Base-by-base conservation (phyloP, 306 rosid genomes). In the Biancaea sappan region DNA sequence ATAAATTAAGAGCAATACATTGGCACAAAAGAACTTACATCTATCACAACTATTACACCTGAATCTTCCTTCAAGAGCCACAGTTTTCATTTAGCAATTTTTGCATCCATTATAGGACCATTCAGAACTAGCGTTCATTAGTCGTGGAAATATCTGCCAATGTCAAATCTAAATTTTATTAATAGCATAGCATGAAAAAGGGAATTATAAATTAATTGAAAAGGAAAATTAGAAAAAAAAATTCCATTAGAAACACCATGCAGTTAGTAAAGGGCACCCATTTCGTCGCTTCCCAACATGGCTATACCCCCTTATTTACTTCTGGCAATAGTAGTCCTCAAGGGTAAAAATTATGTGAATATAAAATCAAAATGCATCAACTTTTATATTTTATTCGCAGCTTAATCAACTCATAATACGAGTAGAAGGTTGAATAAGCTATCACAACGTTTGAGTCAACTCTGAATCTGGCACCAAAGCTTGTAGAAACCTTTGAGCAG, bases 401-500 rank as follows among this genome's bases (percentile, higher is more conserved):
- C 69, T 75, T 47, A 26, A 37, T 54, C 61, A 44, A 46, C 58
- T 61, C 46, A 51, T 21, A 51, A 62, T 56, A 6, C 58, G 46
- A 13, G 24, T 52, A 1, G 50, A 31, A 70, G 51, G 47, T 61
- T 21, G 18, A 67, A 72, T 61, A 13, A 54, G 4, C 52, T 10
- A 18, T 34, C 25, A 31, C 25, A 25, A 59, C 4, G 31, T 69
- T n/a, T 74, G 6, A 51, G 67, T 69, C 59, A 64, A 41, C 10
- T 57, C 46, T 15, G 80, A 77, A 72, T 79, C 77, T 7, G 48
- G 31, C 48, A 84, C 50, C 38, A 94, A 72, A 22, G 83, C 86
- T 28, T 80, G 72, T 2, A 79, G 77, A 73, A 94, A 94, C 72
- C 79, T 86, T 2, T 75, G 28, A 4, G 84, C 74, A 14, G 95